Conservation (phyloP, 345 rosid genomes). For the Moringa oleifera region DNA sequence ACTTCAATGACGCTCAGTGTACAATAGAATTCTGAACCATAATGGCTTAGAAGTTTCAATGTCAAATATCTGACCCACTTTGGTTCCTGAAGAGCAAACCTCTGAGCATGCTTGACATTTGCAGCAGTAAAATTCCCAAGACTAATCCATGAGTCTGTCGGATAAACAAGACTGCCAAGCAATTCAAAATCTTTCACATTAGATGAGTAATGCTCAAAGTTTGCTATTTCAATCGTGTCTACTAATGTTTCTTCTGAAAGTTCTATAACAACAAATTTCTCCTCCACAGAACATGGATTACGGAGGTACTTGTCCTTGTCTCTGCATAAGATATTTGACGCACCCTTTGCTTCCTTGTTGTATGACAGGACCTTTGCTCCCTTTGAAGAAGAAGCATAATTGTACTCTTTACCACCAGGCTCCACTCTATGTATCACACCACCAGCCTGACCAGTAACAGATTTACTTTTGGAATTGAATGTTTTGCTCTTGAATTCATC, state of each 20-base stretch:
- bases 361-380: slow-evolving; percentile 80
- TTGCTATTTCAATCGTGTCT: slow-evolving; percentile 71
- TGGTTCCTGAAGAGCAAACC: slow-evolving; percentile 61
- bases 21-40: slow-evolving; percentile 93
- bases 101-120: slow-evolving; percentile 72
- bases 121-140: slow-evolving; percentile 86
- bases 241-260: slow-evolving; percentile 96
- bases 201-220: slow-evolving; percentile 92
- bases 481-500: slow-evolving; percentile 94
- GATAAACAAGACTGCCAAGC: slow-evolving; percentile 82
- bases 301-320: slow-evolving; percentile 92
- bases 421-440: slow-evolving; percentile 73
- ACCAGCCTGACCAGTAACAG: slow-evolving; percentile 55
- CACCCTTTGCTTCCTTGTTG: slow-evolving; percentile 95
- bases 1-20: slow-evolving; percentile 79
- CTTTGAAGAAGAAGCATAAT: slow-evolving; percentile 85
- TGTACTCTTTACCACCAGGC: slow-evolving; percentile 86
- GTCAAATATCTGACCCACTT: slow-evolving; percentile 87
- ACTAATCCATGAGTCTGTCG: slow-evolving; percentile 74
- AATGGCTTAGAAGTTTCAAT: slow-evolving; percentile 64
- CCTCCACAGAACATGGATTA: slow-evolving; percentile 91
- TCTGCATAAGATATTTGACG: slow-evolving; percentile 62
- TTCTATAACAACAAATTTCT: slow-evolving; percentile 73
- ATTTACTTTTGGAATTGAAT: slow-evolving; percentile 52
- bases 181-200: slow-evolving; percentile 80